Evolutionary conservation across 2,329 filamentous ascomycete genomes (phyloP).

Genomic region (Aspergillus sclerotialis): DNA sequence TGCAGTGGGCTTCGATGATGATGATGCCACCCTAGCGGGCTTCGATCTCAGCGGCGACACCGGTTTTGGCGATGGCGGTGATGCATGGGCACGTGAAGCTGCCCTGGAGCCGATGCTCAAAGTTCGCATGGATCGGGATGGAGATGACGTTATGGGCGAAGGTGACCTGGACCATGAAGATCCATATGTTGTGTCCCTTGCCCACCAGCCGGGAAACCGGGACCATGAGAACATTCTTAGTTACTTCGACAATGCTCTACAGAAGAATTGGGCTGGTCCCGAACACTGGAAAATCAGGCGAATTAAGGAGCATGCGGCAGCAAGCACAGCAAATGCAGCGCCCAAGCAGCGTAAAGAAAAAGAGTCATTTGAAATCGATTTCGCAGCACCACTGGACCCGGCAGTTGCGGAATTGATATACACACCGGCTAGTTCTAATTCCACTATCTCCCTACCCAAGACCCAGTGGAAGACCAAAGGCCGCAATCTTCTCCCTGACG

Average conservation of each 20-base stretch:
- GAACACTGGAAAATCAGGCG: conserved; percentile 97
- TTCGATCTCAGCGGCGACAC: conserved; percentile 65
- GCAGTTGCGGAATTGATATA: conserved; percentile 69
- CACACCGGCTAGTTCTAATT: conserved; percentile 71
- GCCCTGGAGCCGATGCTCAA: conserved; percentile 80
- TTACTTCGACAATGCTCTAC: conserved; percentile 93
- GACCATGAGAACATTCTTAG: conserved; percentile 91
- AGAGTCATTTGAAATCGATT: conserved; percentile 92
- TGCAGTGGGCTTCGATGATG: conserved; percentile 71
- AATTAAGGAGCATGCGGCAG: conserved; percentile 69
- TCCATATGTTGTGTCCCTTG: conserved; percentile 74
- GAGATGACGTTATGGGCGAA: conserved; percentile 46
- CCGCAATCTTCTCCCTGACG: conserved; percentile 86
- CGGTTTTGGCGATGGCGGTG: conserved; percentile 90
- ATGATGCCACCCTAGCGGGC: conserved; percentile 63
- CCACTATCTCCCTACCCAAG: conserved; percentile 78
- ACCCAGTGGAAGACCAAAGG: conserved; percentile 94
- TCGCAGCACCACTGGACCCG: conserved; percentile 65
- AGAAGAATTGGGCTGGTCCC: conserved; percentile 97
- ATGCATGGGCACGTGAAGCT: conserved; percentile 89
- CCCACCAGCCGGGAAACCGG: conserved; percentile 58
- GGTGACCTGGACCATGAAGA: conserved; percentile 59
- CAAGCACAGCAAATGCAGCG: conserved; percentile 34
- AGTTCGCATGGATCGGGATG: conserved; percentile 49
- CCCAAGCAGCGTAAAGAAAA: conserved; percentile 79